phyloP scores from a whole-genome alignment of 805 yeast genomes.

The Ogataea allantospora region DNA sequence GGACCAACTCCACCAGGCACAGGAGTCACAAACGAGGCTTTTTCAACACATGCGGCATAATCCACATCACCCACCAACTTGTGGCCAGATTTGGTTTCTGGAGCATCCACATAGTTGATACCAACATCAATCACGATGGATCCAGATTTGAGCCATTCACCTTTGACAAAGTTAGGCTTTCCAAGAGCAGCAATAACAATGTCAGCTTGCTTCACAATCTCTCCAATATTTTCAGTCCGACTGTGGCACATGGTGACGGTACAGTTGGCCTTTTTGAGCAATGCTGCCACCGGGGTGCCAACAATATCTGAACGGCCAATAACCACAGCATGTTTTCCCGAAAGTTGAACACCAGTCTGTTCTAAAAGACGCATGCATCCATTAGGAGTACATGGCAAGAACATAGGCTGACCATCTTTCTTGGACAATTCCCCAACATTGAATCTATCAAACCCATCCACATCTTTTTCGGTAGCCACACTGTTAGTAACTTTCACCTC shows the following conservation, averaged over 20 bases:
- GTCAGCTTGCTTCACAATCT: conserved; percentile 59
- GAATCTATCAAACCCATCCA: conserved; percentile 78
- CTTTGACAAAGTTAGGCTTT: conserved; percentile 64
- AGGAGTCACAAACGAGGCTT: conserved; percentile 71
- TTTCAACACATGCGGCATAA: conserved; percentile 50
- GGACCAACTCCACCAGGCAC: conserved; percentile 94
- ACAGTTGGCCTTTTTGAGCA: conserved; percentile 68
- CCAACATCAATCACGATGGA: conserved; percentile 81
- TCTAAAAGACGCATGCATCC: conserved; percentile 69
- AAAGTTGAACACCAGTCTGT: conserved; percentile 51
- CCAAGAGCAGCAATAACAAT: conserved; percentile 80
- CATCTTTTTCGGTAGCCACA: conserved; percentile 68
- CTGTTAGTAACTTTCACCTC: conserved; percentile 66
- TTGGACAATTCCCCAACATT: conserved; percentile 78
- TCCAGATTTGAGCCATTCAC: conserved; percentile 69
- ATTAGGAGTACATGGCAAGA: conserved; percentile 82
- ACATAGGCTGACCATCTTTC: conserved; percentile 66
- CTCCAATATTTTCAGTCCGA: conserved; percentile 49
- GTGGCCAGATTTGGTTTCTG: conserved; percentile 64
- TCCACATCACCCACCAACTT: conserved; percentile 80
- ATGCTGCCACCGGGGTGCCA: conserved; percentile 74
- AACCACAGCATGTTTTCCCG: conserved; percentile 77
- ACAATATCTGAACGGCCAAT: conserved; percentile 85
- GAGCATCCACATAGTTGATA: conserved; percentile 69
- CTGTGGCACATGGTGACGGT: conserved; percentile 78